These are phyloP conservation scores for Jamesozyma piceae DNA, from an alignment of 805 yeast species.

Conservation along the genomic window DNA sequence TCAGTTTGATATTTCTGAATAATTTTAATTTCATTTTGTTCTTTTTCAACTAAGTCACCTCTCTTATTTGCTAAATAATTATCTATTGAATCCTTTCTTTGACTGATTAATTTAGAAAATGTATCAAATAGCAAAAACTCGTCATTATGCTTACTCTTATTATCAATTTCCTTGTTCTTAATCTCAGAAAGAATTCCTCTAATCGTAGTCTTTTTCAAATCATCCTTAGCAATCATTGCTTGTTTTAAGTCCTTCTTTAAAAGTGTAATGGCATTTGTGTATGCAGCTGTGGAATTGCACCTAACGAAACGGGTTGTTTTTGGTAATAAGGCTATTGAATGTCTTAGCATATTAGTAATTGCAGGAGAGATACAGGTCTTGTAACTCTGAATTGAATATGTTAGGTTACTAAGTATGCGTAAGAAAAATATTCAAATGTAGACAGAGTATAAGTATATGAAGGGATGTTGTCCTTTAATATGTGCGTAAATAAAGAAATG, in stretches of 20 bases:
- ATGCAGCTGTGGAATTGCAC: constrained; percentile 31
- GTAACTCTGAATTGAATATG: too few species aligned
- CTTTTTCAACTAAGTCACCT: constrained; percentile 46
- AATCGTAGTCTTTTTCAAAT: constrained; percentile 35
- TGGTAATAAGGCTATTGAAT: neutral
- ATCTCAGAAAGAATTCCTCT: constrained; percentile 35
- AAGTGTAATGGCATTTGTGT: constrained; percentile 24
- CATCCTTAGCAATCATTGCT: constrained; percentile 41
- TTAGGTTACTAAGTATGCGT: too few species aligned
- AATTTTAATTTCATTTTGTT: constrained; percentile 37
- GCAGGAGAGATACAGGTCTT: too few species aligned
- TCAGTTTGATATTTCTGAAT: constrained; percentile 33
- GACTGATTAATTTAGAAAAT: constrained; percentile 38
- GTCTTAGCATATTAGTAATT: constrained; percentile 5
- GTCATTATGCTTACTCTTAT: constrained; percentile 18
- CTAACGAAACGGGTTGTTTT: constrained; percentile 12
- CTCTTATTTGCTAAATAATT: constrained; percentile 41
- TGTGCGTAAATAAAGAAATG: too few species aligned
- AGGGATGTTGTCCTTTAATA: too few species aligned
- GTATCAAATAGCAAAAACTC: constrained; percentile 32
- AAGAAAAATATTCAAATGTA: too few species aligned
- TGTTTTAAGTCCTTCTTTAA: constrained; percentile 38
- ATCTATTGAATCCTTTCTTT: constrained; percentile 41
- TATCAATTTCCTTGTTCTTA: constrained; percentile 38
- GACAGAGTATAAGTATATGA: too few species aligned